Base-by-base conservation (phyloP, 768 basidiomycete species). In the Chalciporus chontae region DNA sequence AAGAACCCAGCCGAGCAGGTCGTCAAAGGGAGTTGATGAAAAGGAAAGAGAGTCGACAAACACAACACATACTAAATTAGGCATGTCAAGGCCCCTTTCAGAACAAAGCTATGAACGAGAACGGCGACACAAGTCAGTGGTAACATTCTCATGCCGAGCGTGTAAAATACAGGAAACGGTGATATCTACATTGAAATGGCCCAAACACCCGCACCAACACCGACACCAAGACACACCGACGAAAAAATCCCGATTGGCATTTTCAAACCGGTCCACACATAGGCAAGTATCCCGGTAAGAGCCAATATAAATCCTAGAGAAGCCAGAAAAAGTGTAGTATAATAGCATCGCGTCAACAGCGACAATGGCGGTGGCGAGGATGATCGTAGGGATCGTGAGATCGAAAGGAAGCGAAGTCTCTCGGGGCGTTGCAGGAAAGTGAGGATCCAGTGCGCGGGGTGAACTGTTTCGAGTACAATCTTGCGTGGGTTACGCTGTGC, bases 221-320 rank as follows among this genome's bases (percentile, higher is more conserved):
- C 50, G 10, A 66, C 11, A 7, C 60, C 61, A 17, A 68, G 44
- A 50, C 63, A 68, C 5, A 56, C 32, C 0, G 64, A 66, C 19
- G 66, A 48, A 7, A 60, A 64, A 15, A 69, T 55, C 34, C 68
- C 64, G 29, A 68, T 66, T 1, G 45, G n/a, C 23, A 32, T 21
- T 7, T 54, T 52, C 42, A 68, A 46, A 23, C 56, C 62, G 40
- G 41, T 39, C 66, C 66, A 68, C 37, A 52, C n/a, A 43, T 58
- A 68, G 7, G 51, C 13, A 15, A 64, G 53, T 45, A 68, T 60
- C 10, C 68, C 68, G 8, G 49, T 47, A 29, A 69, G 26, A 8
- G 56, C 62, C 40, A 62, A 45, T 21, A 56, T 31, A 36, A 69
- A 69, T 2, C 66, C 66, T 10, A 23, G 27, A 14, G 60, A 37